Base-by-base conservation (phyloP, 179 eudicot genomes). In the Vitellaria paradoxa region DNA sequence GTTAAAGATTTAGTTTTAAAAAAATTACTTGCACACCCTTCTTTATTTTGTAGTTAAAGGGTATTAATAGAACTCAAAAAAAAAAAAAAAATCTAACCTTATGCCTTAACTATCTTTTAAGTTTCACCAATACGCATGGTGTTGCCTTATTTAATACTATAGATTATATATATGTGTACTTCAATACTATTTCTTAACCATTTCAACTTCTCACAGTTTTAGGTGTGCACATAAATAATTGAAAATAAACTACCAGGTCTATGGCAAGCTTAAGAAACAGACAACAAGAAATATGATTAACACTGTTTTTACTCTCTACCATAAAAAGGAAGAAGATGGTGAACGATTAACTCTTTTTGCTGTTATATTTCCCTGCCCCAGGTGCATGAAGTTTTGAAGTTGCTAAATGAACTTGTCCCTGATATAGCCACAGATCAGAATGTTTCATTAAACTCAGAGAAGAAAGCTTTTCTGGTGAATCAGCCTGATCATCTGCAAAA, bases 401-500 rank as follows among this genome's bases (percentile, higher is more conserved):
- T 96, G 84, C 84, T 96, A 65, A 88, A 89, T 86, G 90, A 85
- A 82, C 90, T 96, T 69, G 94, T 96, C 82, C 97, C 98, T 80
- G 82, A 85, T 59, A 76, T 82, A 79, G 65, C 84, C 61, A 75
- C 76, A 69, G 88, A 88, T 83, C 75, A 82, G 30, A 84, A 77
- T 68, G 85, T 69, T 52, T 83, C 84, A 50, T n/a, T 77, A 26
- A 52, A 83, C 71, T 78, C 78, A 42, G 86, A 86, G 66, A 88
- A 92, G 72, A 93, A 88, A 85, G 77, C 65, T 49, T 82, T 88
- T 78, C 81, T 91, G 79, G 78, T 75, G 75, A 87, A 86, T 68
- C 87, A 83, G 59, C 89, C 99, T 81, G 83, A 83, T 80, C 82
- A 69, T 77, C 80, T 93, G 76, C 89, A 79, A 78, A 90, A 86